These are phyloP conservation scores for Globisporangium irregulare DNA, from an alignment of 352 stramenopile genomes.

Conservation along the genomic window DNA sequence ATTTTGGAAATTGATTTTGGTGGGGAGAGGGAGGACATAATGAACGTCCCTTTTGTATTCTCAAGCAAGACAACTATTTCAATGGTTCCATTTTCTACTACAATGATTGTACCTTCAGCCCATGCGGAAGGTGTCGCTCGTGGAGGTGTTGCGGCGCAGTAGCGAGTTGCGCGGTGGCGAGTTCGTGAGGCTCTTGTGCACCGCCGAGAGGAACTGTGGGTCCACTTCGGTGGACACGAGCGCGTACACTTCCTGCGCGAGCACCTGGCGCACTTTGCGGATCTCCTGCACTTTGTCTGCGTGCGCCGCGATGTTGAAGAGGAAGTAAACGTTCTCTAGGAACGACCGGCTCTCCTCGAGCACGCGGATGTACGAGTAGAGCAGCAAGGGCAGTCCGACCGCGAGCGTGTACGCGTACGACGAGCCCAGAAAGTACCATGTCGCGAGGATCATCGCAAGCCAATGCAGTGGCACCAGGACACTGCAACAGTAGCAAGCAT, in stretches of 20 bases:
- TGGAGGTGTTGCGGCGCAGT: slow-evolving; percentile 36
- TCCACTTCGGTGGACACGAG: slow-evolving; percentile 54
- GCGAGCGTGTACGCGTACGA: slow-evolving; percentile 59
- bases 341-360: slow-evolving; percentile 76
- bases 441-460: slow-evolving; percentile 54
- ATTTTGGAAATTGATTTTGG: not conserved
- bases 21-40: not conserved
- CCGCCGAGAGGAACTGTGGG: slow-evolving; percentile 44
- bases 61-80: not conserved
- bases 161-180: slow-evolving; percentile 33
- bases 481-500: slow-evolving; percentile 22
- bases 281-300: slow-evolving; percentile 53
- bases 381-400: slow-evolving; percentile 51
- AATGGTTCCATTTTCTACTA: too few relatives aligned
- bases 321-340: slow-evolving; percentile 71
- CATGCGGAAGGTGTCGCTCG: slow-evolving; percentile 34
- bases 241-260: slow-evolving; percentile 56
- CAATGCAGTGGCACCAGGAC: slow-evolving; percentile 68
- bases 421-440: slow-evolving; percentile 52
- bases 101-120: not conserved
- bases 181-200: slow-evolving; percentile 52
- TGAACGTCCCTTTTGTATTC: not conserved
- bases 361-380: slow-evolving; percentile 79
- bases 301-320: slow-evolving; percentile 69
- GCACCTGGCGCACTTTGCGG: slow-evolving; percentile 45